Evolutionary conservation across 2,329 filamentous ascomycete species (phyloP), one percentile per base, ranked within the genome.

Genomic region (Cladosporium sp.): DNA sequence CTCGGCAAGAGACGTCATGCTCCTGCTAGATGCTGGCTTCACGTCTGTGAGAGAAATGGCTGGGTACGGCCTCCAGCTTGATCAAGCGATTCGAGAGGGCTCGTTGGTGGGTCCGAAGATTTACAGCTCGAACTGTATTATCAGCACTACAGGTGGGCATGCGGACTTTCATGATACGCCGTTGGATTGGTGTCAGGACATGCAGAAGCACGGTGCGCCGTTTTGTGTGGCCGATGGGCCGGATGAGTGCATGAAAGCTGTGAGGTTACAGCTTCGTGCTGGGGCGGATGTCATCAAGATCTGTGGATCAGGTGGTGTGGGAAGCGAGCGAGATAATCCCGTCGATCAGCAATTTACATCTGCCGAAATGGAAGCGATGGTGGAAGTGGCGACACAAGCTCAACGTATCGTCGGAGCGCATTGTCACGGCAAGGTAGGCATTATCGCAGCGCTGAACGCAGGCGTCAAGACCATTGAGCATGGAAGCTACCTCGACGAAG

Each of bases 31-130:
- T 68, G 78, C 79, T 5, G 84, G 84, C 7, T 84, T 83, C 74
- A 85, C 83, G 0, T 82, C 80, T 13, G 76, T 85, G 3, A 76
- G 83, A 21, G 84, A 85, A 67, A 72, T 84, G 13, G 82, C 76
- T 1, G 83, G 83, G 0, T 83, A 78, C 66, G 82, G 75, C 0
- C 77, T 79, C 4, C 81, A 85, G 49, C 70, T 84, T 13, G 73
- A 76, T 4, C 74, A 75, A 5, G 79, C 79, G 0, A 78, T 85
- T 51, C 70, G 79, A 10, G 79, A 82, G 39, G 82, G 81, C 1
- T 74, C 73, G 21, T 75, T 85, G 30, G 69, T 80, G 8, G 82
- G 82, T 0, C 82, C 82, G 0, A 82, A 82, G 63, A 78, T 85
- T 14, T 85, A 85, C 73, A 80, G 79, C 0, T 76, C 81, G 2